phyloP scores from a whole-genome alignment of 352 stramenopile species.

The Globisporangium radiosum region DNA sequence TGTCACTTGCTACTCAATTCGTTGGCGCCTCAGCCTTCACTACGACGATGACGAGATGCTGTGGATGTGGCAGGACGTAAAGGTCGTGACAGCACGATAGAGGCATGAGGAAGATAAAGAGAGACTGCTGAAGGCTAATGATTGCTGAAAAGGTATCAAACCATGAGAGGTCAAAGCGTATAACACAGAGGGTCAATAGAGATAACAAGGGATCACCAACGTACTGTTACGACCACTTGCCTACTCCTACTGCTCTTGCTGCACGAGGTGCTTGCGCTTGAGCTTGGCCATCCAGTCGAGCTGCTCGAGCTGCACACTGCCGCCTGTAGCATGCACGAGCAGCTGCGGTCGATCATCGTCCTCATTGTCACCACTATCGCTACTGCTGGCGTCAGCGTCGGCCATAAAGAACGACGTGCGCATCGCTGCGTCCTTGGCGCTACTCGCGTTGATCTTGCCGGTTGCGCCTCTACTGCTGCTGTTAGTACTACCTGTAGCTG shows the following conservation, averaged over 20 bases:
- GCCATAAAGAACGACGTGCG: conserved; percentile 76
- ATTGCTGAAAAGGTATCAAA: too few relatives aligned
- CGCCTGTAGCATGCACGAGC: conserved; percentile 41
- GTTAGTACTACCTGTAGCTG: background rate
- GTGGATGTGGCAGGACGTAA: too few relatives aligned
- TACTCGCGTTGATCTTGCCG: conserved; percentile 72
- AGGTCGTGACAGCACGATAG: too few relatives aligned
- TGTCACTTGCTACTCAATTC: too few relatives aligned
- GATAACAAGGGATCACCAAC: too few relatives aligned
- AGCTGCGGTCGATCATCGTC: conserved; percentile 15
- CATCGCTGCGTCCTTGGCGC: conserved; percentile 60
- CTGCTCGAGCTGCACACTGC: conserved; percentile 41
- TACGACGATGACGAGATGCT: too few relatives aligned
- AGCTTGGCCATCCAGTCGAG: conserved; percentile 81
- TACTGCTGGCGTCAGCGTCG: conserved; percentile 11
- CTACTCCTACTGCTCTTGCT: background rate
- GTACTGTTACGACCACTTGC: background rate
- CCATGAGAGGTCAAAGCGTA: too few relatives aligned
- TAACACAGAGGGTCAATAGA: too few relatives aligned
- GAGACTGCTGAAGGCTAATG: too few relatives aligned
- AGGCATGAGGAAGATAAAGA: too few relatives aligned
- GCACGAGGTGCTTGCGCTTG: conserved; percentile 56
- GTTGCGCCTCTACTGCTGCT: conserved; percentile 10
- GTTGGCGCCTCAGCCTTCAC: too few relatives aligned
- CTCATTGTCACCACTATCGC: conserved; percentile 6